Conservation (phyloP, 768 basidiomycete genomes). For the Psilocybe sp. region DNA sequence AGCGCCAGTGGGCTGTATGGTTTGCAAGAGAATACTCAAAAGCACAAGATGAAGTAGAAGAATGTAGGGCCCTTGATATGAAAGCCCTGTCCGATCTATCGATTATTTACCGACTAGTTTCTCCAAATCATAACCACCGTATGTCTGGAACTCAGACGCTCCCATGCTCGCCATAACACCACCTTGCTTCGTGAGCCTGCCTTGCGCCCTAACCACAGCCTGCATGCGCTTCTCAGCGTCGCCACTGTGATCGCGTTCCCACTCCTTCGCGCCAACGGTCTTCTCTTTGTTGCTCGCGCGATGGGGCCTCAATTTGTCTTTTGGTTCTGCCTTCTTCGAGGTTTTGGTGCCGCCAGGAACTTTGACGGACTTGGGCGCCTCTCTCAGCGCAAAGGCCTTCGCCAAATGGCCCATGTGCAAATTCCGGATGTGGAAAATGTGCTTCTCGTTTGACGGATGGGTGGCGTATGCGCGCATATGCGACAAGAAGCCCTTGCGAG, state of each 20-base stretch:
- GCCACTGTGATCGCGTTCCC: slow-evolving; percentile 41
- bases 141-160: slow-evolving; percentile 76
- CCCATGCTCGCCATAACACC: slow-evolving; percentile 72
- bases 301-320: slow-evolving; percentile 12
- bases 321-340: slow-evolving; percentile 12
- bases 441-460: slow-evolving; percentile 92
- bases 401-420: slow-evolving; percentile 94
- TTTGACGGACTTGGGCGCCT: slow-evolving; percentile 64
- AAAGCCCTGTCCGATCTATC: neutral
- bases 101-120: slow-evolving; percentile 40
- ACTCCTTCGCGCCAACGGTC: slow-evolving; percentile 24
- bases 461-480: slow-evolving; percentile 97
- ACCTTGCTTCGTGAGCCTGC: slow-evolving; percentile 74
- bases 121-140: slow-evolving; percentile 60
- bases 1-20: too few species aligned
- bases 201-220: slow-evolving; percentile 78
- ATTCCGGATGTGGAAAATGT: slow-evolving; percentile 93
- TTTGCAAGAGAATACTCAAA: too few species aligned
- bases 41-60: too few species aligned
- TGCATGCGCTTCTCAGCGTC: slow-evolving; percentile 85
- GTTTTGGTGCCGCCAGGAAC: slow-evolving; percentile 16
- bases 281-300: slow-evolving; percentile 17
- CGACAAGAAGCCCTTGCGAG: slow-evolving; percentile 85
- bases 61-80: neutral
- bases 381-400: slow-evolving; percentile 87